Evolutionary conservation across 1,139 yeast genomes (phyloP).

Genomic region (Debaryomycetaceae sp.): DNA sequence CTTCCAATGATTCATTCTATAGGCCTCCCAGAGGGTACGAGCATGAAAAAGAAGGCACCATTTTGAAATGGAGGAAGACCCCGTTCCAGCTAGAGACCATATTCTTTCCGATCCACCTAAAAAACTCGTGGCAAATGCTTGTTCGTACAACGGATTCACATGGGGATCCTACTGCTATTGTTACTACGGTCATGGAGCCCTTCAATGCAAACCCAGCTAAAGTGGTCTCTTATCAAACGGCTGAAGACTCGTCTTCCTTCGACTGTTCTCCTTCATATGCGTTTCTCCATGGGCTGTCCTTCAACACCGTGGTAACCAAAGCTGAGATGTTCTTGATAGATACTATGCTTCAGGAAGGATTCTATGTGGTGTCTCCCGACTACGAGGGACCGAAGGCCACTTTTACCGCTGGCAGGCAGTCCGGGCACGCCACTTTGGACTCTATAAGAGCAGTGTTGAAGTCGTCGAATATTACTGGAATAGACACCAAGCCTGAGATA

Average conservation of each 20-base stretch:
- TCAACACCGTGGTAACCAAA: conserved; percentile 18
- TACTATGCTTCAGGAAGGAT: conserved; percentile 26
- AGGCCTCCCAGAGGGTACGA: conserved; percentile 19
- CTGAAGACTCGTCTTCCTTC: conserved; percentile 26
- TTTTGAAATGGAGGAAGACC: conserved; percentile 16
- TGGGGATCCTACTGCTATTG: conserved; percentile 29
- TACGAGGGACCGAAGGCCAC: conserved; percentile 27
- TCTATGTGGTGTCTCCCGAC: conserved; percentile 34
- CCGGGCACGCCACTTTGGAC: conserved; percentile 31
- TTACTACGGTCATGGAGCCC: conserved; percentile 31
- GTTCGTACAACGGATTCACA: conserved; percentile 31
- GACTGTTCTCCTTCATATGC: conserved; percentile 32
- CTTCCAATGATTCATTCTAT: conserved; percentile 20
- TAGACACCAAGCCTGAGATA: conserved; percentile 22
- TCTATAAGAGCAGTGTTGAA: conserved; percentile 27
- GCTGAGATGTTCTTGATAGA: conserved; percentile 25
- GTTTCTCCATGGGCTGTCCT: conserved; percentile 7
- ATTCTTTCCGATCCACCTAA: background rate
- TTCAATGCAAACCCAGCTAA: conserved; percentile 24
- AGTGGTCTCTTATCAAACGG: conserved; percentile 30
- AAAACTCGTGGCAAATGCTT: conserved; percentile 28
- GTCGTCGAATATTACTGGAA: conserved; percentile 24
- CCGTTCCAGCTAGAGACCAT: conserved; percentile 6
- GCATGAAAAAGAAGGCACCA: conserved; percentile 15
- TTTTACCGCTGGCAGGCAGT: conserved; percentile 28